Base-by-base conservation (phyloP, 805 yeast genomes). In the Wickerhamiella dianesei region DNA sequence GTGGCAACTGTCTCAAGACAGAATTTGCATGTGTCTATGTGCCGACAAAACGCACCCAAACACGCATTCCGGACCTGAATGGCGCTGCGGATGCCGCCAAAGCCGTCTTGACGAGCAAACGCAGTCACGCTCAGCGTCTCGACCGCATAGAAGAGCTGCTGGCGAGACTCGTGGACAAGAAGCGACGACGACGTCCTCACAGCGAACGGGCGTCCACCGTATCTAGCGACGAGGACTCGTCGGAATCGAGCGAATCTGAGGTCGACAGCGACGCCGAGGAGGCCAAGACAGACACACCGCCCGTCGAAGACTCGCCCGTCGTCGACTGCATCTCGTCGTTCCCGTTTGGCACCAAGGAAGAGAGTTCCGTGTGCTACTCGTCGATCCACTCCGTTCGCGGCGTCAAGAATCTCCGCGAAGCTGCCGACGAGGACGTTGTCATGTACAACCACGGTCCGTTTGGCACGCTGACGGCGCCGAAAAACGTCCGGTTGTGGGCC, bases 1-100 rank as follows among this genome's bases (percentile, higher is more conserved):
- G 95, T 59, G 74, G 83, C 0, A 77, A 81, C 51, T 85, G 95
- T 66, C 75, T 76, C 14, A 71, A 76, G 14, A 82, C 79, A 2
- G 88, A 87, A 2, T 68, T 80, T 44, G 82, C 80, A 48, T 85
- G 95, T 61, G 76, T 77, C 44, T 58, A 57, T 45, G 51, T 59
- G 19, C 44, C 53, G 40, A 46, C 47, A 29, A 41, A 35, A 41
- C 45, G 36, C 36, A 35, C 25, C 6, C 32, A 25, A 12, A 25
- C 12, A 6, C 32, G 32, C 32, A 25, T 12, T 25, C 9, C n/a
- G n/a, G n/a, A n/a, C n/a, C n/a, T n/a, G n/a, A n/a, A n/a, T n/a
- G n/a, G n/a, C n/a, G n/a, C n/a, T n/a, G n/a, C n/a, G n/a, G n/a
- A n/a, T n/a, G n/a, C n/a, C n/a, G n/a, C n/a, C n/a, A n/a, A n/a